Evolutionary conservation across 768 basidiomycete species (phyloP).

Genomic region (Cystobasidium tubakii): DNA sequence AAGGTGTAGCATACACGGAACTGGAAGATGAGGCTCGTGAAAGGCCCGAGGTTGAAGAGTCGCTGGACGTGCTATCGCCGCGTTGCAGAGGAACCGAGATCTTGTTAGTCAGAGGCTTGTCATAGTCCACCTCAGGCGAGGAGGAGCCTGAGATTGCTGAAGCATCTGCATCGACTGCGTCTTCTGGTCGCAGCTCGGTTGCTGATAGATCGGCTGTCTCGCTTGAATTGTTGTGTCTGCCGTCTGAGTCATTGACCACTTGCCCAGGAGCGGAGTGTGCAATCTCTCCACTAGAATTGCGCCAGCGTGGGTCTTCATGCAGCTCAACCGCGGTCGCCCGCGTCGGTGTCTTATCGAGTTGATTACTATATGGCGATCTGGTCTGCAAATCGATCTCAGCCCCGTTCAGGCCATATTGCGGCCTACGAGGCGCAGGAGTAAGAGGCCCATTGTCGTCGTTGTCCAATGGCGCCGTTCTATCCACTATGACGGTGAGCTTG

Average conservation of each 20-base stretch:
- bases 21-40: constrained; percentile 33
- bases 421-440: not conserved
- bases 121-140: constrained; percentile 29
- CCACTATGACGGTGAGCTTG: constrained; percentile 6
- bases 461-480: not conserved
- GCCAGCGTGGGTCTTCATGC: not conserved
- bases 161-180: constrained; percentile 15
- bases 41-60: constrained; percentile 31
- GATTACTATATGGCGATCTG: not conserved
- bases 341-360: not conserved
- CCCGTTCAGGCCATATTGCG: not conserved
- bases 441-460: not conserved
- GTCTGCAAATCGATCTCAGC: not conserved
- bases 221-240: not conserved
- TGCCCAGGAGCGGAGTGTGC: not conserved
- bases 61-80: constrained; percentile 32
- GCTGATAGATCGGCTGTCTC: constrained; percentile 6
- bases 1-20: constrained; percentile 34
- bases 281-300: not conserved
- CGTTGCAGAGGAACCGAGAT: constrained; percentile 21
- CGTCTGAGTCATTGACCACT: not conserved
- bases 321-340: constrained; percentile 8
- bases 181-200: constrained; percentile 2
- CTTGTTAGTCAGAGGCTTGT: constrained; percentile 15
- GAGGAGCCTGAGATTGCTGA: constrained; percentile 19